phyloP scores from a whole-genome alignment of 176 grass and related monocot genomes.

The Guadua angustifolia region DNA sequence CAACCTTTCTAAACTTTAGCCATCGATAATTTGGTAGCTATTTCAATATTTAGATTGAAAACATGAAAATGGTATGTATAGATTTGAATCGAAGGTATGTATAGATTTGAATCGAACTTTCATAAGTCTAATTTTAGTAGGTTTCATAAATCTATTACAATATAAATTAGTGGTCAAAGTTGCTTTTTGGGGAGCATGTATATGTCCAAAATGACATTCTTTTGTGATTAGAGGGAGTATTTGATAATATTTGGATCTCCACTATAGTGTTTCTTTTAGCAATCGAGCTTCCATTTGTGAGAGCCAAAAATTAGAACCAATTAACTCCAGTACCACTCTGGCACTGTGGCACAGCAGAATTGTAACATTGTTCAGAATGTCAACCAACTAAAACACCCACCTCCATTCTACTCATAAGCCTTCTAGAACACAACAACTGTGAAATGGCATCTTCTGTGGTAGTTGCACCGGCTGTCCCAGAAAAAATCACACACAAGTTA shows the following conservation, averaged over 20 bases:
- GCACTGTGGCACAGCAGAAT: not conserved
- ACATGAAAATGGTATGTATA: no score
- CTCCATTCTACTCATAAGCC: constrained; percentile 94
- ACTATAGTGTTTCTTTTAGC: not conserved
- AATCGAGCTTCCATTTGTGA: constrained; percentile 34
- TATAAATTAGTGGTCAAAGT: no score
- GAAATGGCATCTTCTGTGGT: constrained; percentile 97
- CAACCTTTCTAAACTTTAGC: no score
- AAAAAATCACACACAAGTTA: constrained; percentile 26
- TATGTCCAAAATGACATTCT: no score
- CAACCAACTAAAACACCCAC: constrained; percentile 48
- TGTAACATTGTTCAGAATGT: constrained; percentile 20
- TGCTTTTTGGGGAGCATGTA: no score
- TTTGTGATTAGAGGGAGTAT: not conserved
- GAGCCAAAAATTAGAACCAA: constrained; percentile 11
- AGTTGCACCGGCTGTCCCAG: constrained; percentile 49
- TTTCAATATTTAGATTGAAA: no score
- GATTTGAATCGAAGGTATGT: no score
- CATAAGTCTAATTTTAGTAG: no score
- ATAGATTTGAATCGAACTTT: no score
- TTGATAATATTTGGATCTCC: constrained; percentile 7
- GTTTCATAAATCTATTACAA: no score
- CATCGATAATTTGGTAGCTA: no score
- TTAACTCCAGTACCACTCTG: constrained; percentile 19
- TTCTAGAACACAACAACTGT: constrained; percentile 82